Base-by-base conservation (phyloP, 495 filamentous ascomycete genomes). In the Pseudoneurospora amorphoporcata region DNA sequence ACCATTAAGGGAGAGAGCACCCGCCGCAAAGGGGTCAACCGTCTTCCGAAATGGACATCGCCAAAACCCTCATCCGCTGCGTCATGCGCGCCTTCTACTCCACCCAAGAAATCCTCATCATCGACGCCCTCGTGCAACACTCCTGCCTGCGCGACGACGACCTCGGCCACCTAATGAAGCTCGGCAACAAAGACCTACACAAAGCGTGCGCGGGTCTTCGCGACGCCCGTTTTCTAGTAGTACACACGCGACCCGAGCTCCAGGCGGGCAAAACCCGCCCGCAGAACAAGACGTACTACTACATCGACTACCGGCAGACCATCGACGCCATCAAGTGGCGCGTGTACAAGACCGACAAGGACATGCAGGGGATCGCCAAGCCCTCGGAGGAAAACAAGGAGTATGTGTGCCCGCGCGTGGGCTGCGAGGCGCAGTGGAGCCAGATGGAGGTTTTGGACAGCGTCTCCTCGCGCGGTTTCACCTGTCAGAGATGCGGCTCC, bases 301-400 rank as follows among this genome's bases (percentile, higher is more conserved):
- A 92, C 83, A 93, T 99, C 82, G 93, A 97, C 77, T 94, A 95
- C 76, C 93, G 95, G 70, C 92, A 92, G 43, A 92, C 94, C 71
- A 92, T 99, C 80, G 95, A 99, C 81, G 94, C 94, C 16, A 94
- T 97, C 84, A 99, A 99, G 77, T 99, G 91, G 84, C 91, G 92
- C 75, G 90, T 97, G 70, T 93, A 93, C 79, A 88, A 88, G 69
- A 84, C 97, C 72, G 93, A 93, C 70, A 91, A 93, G 78, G 89
- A 88, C 29, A 93, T 98, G 74, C 93, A 97, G 79, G 87, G 88
- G 16, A 90, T 91, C 72, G 91, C 92, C 71, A 90, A 90, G 39
- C 92, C 93, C 2, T 89, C 87, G 38, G 88, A 90, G 39, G 96
- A 98, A 79, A 89, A 91, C 76, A 97, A 97, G 81, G 95, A 97